A percentile compares a stretch with the other conserved stretches of the same genome.
Conservation (phyloP, 139 green algal genomes). For the Chlorella sorokiniana region DNA sequence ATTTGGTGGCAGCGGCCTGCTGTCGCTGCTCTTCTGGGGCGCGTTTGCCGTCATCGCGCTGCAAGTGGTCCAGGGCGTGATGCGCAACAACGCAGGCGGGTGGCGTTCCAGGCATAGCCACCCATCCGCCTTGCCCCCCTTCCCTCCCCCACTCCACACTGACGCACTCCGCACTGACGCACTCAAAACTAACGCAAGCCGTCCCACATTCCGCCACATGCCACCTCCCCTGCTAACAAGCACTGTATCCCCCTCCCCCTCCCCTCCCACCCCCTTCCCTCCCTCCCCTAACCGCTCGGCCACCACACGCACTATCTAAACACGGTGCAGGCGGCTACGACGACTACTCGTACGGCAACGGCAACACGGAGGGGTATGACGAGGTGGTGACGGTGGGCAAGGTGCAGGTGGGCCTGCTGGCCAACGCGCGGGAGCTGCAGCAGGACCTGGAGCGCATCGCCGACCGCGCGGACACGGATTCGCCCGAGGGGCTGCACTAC, state of each 20-base stretch:
- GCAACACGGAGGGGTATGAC: not conserved
- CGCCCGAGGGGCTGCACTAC: constrained; percentile 79
- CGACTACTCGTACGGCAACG: not conserved
- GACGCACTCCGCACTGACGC: too few species aligned
- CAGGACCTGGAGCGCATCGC: constrained; percentile 87
- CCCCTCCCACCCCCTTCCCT: not conserved
- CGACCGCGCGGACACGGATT: constrained; percentile 80
- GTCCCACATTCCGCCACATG: not conserved
- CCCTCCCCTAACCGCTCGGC: not conserved
- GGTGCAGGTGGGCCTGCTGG: constrained; percentile 87
- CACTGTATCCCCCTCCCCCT: not conserved
- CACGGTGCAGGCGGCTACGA: constrained; percentile 4
- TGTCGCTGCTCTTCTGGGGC: constrained; percentile 50
- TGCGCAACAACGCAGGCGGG: not conserved
- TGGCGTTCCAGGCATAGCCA: not conserved
- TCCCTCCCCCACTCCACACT: not conserved
- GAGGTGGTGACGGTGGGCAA: constrained; percentile 41
- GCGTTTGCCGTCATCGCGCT: constrained; percentile 38
- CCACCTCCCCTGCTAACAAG: not conserved
- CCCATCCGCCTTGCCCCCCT: not conserved
- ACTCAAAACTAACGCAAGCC: too few species aligned
- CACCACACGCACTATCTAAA: not conserved
- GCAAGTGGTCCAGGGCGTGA: constrained; percentile 6
- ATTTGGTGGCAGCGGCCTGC: constrained; percentile 41
- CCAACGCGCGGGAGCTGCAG: constrained; percentile 83